phyloP scores from a whole-genome alignment of 768 basidiomycete species.

The Austroboletus eburneus region DNA sequence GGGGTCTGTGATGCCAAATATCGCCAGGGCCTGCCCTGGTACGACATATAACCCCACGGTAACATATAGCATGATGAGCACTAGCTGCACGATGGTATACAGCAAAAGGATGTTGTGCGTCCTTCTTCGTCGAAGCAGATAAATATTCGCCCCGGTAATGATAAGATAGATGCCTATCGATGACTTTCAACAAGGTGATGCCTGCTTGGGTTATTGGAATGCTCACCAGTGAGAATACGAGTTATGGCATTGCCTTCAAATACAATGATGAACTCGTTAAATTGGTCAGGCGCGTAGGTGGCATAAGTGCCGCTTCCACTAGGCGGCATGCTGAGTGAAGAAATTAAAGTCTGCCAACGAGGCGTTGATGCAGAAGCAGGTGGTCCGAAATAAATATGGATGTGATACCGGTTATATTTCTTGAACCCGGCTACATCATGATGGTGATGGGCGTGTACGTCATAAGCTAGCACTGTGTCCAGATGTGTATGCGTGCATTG shows the following conservation, averaged over 20 bases:
- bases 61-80: background rate
- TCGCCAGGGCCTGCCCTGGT: background rate
- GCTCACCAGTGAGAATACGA: conserved; percentile 17
- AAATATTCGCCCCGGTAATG: background rate
- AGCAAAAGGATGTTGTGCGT: background rate
- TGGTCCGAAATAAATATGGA: too few species aligned
- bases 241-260: conserved; percentile 19
- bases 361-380: too few species aligned
- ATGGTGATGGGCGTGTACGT: too few species aligned
- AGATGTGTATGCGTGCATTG: too few species aligned
- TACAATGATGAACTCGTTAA: conserved; percentile 18
- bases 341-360: too few species aligned
- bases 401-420: too few species aligned
- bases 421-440: too few species aligned
- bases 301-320: too few species aligned
- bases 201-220: too few species aligned
- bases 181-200: background rate
- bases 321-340: too few species aligned
- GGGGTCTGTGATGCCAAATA: background rate
- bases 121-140: background rate
- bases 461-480: too few species aligned
- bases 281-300: too few species aligned
- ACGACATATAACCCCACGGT: background rate
- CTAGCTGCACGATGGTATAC: background rate
- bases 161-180: conserved; percentile 2